phyloP scores from a whole-genome alignment of 1,284 basidiomycete species.

The Tranzscheliella williamsii region DNA sequence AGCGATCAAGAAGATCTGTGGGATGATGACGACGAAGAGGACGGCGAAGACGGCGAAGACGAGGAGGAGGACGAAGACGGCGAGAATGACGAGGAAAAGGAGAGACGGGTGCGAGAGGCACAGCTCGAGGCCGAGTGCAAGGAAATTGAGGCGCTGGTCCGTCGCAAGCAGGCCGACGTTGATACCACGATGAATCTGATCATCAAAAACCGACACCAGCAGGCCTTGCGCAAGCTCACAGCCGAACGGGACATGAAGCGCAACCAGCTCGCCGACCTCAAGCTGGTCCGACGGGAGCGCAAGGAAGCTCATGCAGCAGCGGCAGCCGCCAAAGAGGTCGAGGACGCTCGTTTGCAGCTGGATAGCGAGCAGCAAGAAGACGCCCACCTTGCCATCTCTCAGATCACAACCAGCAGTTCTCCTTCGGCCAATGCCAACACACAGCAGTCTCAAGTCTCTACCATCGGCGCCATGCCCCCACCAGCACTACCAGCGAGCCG shows the following conservation, averaged over 20 bases:
- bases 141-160: constrained; percentile 57
- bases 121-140: constrained; percentile 58
- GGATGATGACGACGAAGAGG: constrained; percentile 57
- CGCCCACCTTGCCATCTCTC: constrained; percentile 7
- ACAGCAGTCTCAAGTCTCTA: constrained; percentile 27
- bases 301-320: constrained; percentile 50
- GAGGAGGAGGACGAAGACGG: constrained; percentile 71
- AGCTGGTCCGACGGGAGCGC: constrained; percentile 47
- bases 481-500: constrained; percentile 25
- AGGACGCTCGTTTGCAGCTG: background rate
- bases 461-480: constrained; percentile 21
- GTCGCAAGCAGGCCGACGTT: constrained; percentile 54
- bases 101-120: constrained; percentile 53
- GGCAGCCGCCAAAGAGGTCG: constrained; percentile 7
- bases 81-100: constrained; percentile 56
- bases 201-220: constrained; percentile 58
- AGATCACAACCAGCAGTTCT: too few species aligned
- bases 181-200: constrained; percentile 55
- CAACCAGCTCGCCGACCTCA: constrained; percentile 51
- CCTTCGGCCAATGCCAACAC: background rate
- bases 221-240: constrained; percentile 51
- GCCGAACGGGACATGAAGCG: constrained; percentile 57
- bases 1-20: constrained; percentile 50
- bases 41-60: constrained; percentile 75
- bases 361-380: constrained; percentile 40